Conservation (phyloP, 331 rosid species). For the Pyrus hybrid region DNA sequence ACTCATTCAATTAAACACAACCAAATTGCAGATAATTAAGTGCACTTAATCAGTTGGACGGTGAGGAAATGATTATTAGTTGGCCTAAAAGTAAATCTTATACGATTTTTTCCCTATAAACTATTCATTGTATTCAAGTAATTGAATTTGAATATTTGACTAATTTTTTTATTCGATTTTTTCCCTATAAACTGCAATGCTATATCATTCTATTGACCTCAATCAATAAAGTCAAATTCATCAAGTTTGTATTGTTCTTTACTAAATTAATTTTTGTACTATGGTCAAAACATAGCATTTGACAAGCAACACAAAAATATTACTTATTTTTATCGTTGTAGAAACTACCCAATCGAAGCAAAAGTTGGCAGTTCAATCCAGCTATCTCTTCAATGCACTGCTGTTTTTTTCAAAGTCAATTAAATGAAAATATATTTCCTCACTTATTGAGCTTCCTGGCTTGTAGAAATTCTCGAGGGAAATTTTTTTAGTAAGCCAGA, state of each 20-base stretch:
- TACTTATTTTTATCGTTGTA: neutral
- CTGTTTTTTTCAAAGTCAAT: neutral
- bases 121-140: too few species aligned
- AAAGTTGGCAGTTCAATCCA: neutral
- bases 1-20: neutral
- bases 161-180: neutral
- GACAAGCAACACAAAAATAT: neutral
- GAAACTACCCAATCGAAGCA: too few species aligned
- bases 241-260: neutral
- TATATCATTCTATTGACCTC: neutral
- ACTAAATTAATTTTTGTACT: neutral
- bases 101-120: too few species aligned
- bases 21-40: neutral
- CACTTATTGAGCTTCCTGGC: neutral
- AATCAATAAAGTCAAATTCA: neutral
- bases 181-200: neutral
- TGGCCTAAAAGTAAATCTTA: too few species aligned
- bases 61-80: neutral
- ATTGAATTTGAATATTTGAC: neutral
- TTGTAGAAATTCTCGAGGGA: too few species aligned
- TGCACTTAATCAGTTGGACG: neutral
- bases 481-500: too few species aligned
- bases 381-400: neutral
- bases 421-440: neutral
- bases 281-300: neutral